phyloP scores from a whole-genome alignment of 345 rosid genomes.

The Stellera chamaejasme region DNA sequence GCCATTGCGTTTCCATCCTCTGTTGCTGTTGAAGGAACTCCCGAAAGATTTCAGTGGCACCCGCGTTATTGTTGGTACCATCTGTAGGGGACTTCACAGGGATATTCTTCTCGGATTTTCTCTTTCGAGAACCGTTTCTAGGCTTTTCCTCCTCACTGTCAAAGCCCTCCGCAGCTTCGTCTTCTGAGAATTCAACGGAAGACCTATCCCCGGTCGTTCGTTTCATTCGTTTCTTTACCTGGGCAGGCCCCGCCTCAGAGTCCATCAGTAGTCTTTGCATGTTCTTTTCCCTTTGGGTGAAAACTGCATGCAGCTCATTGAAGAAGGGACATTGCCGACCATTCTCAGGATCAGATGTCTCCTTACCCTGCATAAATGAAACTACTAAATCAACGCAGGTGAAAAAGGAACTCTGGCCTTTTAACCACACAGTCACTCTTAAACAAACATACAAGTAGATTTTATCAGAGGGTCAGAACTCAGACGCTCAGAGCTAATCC shows the following conservation, averaged over 20 bases:
- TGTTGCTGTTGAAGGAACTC: slow-evolving; percentile 43
- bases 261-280: slow-evolving; percentile 33
- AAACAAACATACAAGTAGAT: no score
- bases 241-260: slow-evolving; percentile 25
- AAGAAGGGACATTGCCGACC: slow-evolving; percentile 44
- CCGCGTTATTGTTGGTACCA: slow-evolving; percentile 5
- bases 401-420: neutral
- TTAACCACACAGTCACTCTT: no score
- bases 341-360: slow-evolving; percentile 41
- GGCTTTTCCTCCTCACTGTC: slow-evolving; percentile 29
- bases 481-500: no score
- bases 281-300: slow-evolving; percentile 33
- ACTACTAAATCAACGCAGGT: neutral
- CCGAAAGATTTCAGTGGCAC: slow-evolving; percentile 29
- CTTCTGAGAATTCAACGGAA: slow-evolving; percentile 31
- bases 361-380: slow-evolving; percentile 37
- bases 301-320: slow-evolving; percentile 40
- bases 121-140: slow-evolving; percentile 26
- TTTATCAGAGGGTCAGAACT: no score
- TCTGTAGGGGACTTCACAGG: slow-evolving; percentile 18
- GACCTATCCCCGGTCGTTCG: slow-evolving; percentile 20
- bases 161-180: slow-evolving; percentile 25
- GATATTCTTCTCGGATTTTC: slow-evolving; percentile 26
- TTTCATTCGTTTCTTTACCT: slow-evolving; percentile 26
- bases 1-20: slow-evolving; percentile 43